Evolutionary conservation across 2,329 filamentous ascomycete genomes (phyloP).

Genomic region (Alternaria gaisen): DNA sequence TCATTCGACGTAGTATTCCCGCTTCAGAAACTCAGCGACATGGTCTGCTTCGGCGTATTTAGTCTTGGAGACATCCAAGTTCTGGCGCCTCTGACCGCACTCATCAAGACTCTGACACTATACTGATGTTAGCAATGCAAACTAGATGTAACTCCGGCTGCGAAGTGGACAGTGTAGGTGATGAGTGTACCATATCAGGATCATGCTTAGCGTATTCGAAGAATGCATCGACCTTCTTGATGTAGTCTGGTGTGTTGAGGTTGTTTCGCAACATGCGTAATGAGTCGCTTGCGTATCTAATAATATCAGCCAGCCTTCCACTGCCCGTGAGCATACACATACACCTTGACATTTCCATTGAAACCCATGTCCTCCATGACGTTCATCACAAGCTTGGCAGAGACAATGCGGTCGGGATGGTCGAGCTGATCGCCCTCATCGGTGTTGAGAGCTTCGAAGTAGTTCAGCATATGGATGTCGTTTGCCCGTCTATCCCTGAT

Average conservation of each 20-base stretch:
- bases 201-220: constrained; percentile 35
- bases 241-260: constrained; percentile 8
- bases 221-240: constrained; percentile 22
- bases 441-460: constrained; percentile 24
- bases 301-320: background rate
- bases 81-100: constrained; percentile 20
- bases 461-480: constrained; percentile 33
- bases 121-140: background rate
- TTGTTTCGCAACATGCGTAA: constrained; percentile 17
- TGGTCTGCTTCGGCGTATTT: constrained; percentile 30
- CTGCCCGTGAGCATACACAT: background rate
- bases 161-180: background rate
- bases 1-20: constrained; percentile 35
- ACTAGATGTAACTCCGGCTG: background rate
- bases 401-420: constrained; percentile 38
- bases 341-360: constrained; percentile 23
- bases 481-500: constrained; percentile 25
- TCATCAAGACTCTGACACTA: constrained; percentile 31
- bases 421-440: constrained; percentile 23
- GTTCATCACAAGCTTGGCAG: constrained; percentile 39
- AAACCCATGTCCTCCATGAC: constrained; percentile 26
- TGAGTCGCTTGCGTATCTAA: constrained; percentile 33
- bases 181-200: constrained; percentile 28
- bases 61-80: constrained; percentile 3
- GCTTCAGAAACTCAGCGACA: constrained; percentile 27